These are phyloP conservation scores for Pseudomicrostroma phylloplanum DNA, from an alignment of 1,284 basidiomycete genomes.

Conservation along the genomic window DNA sequence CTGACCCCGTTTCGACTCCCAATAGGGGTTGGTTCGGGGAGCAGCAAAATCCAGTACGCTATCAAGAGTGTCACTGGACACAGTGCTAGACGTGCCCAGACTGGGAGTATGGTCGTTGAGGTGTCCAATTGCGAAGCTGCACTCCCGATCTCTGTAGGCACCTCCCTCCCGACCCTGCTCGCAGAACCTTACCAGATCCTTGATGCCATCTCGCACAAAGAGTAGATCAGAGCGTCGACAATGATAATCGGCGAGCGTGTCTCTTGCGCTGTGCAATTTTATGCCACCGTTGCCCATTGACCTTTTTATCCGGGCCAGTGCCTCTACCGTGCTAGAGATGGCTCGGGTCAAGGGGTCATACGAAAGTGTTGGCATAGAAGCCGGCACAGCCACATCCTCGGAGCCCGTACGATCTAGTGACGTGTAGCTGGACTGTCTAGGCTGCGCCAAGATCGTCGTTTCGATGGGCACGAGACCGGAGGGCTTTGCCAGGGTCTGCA, in stretches of 20 bases:
- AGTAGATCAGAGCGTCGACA: conserved; percentile 15
- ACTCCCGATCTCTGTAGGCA: background rate
- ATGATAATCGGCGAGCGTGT: background rate
- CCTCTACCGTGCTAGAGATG: background rate
- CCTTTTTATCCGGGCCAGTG: conserved; percentile 8
- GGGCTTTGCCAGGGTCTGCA: too few species aligned
- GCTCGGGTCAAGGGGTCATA: too few species aligned
- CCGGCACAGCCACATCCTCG: background rate
- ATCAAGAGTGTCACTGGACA: conserved; percentile 28
- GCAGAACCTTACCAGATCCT: conserved; percentile 32
- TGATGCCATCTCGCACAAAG: conserved; percentile 33
- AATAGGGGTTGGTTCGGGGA: background rate
- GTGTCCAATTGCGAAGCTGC: conserved; percentile 7
- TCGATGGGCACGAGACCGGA: too few species aligned
- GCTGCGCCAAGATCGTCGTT: too few species aligned
- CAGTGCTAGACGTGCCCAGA: conserved; percentile 26
- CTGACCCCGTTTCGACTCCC: too few species aligned
- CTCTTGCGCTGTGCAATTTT: background rate
- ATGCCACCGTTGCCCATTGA: background rate
- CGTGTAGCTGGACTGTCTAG: background rate
- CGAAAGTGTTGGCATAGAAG: too few species aligned
- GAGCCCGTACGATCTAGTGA: background rate
- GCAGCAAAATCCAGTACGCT: conserved; percentile 29
- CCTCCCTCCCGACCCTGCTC: conserved; percentile 12
- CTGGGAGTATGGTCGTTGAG: conserved; percentile 35